Conservation (phyloP, 768 basidiomycete species). For the Boletus eberwhitei region DNA sequence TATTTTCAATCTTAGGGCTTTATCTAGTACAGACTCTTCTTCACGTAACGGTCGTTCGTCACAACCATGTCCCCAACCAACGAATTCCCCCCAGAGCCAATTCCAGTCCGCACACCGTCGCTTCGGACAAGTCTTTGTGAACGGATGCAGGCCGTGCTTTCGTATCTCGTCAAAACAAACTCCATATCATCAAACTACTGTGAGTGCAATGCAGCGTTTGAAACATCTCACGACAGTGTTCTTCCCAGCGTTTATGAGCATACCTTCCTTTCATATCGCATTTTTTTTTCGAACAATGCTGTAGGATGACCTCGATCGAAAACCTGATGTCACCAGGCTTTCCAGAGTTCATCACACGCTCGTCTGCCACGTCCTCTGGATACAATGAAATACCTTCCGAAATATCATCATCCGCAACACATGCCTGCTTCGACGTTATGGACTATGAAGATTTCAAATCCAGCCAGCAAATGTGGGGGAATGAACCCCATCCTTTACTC, state of each 20-base stretch:
- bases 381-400: slow-evolving; percentile 16
- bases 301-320: slow-evolving; percentile 15
- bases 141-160: slow-evolving; percentile 21
- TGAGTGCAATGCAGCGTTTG: background rate
- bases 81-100: too few species aligned
- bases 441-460: slow-evolving; percentile 11
- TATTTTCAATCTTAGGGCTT: too few species aligned
- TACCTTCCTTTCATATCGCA: slow-evolving; percentile 22
- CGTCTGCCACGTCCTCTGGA: slow-evolving; percentile 17
- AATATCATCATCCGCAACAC: slow-evolving; percentile 21
- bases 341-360: slow-evolving; percentile 23
- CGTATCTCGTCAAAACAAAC: slow-evolving; percentile 22
- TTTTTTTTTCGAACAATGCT: slow-evolving; percentile 17
- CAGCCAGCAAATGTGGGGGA: slow-evolving; percentile 7
- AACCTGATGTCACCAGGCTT: slow-evolving; percentile 22
- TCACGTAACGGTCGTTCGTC: too few species aligned
- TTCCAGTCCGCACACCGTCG: slow-evolving; percentile 9
- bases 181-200: slow-evolving; percentile 1
- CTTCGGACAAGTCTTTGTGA: slow-evolving; percentile 16
- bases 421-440: slow-evolving; percentile 16
- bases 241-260: slow-evolving; percentile 12
- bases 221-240: slow-evolving; percentile 14
- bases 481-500: slow-evolving; percentile 23
- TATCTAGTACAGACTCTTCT: too few species aligned
- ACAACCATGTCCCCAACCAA: slow-evolving; percentile 7